Base-by-base conservation (phyloP, 495 filamentous ascomycete species). In the Bacidia rubella region DNA sequence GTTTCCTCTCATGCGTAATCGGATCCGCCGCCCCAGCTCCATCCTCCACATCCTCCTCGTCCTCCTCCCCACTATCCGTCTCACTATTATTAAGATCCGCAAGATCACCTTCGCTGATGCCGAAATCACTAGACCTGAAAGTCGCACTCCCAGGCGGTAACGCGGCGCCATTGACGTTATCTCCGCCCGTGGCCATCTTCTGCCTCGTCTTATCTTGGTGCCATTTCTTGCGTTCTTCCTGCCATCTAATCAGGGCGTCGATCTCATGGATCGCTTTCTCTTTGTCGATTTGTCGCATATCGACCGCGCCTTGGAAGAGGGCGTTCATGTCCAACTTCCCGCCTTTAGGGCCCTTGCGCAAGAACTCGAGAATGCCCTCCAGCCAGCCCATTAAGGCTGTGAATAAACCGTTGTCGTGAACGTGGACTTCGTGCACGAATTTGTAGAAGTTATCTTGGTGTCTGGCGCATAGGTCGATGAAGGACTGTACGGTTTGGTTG, bases 391-490 rank as follows among this genome's bases (percentile, higher is more conserved):
- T 98, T 17, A 98, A 72, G 59, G 89, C 85, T 23, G 87, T 87
- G 63, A 98, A 98, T 2, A 98, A 78, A 3, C 92, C 92, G 59
- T 98, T 90, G 64, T 98, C 92, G 64, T 98, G 92, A n/a, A 85
- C 79, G 64, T 98, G 92, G 0, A 97, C 92, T 67, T 98, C 93
- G 62, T 98, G 92, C 2, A 98, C 81, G 62, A 98, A 98, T 63
- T 95, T 96, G 74, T 98, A 98, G 64, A 98, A 94, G 71, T 93
- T 90, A 63, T 87, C 79, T 68, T 98, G 83, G 64, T 98, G 92
- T 15, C 92, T 80, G 53, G 87, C 85, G 65, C 92, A 98, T 40
- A 98, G 78, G 64, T 98, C 93, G 64, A 97, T 98, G 65, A 98
- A 98, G 32, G 87, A 77, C 65, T 98, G 92, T n/a, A 98, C 92